Percentiles rank a stretch among this genome's conserved stretches.
phyloP scores from a whole-genome alignment of 371 early-diverging fungal genomes.

The Sporodiniella umbellata region DNA sequence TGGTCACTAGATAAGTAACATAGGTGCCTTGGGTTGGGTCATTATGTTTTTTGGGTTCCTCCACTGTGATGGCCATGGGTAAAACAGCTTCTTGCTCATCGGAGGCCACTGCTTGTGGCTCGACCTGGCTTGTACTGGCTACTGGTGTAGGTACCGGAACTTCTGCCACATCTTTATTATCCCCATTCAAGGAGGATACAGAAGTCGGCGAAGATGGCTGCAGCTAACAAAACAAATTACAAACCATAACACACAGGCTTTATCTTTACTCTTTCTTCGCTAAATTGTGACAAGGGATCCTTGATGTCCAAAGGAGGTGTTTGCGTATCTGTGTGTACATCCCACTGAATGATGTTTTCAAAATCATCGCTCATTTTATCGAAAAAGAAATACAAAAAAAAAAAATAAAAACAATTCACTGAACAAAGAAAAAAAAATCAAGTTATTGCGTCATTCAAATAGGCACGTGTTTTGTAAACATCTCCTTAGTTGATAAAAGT shows the following conservation, averaged over 20 bases:
- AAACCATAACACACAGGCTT: neutral
- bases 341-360: slow-evolving; percentile 22
- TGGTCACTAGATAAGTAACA: slow-evolving; percentile 81
- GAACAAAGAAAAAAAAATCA: slow-evolving; percentile 8
- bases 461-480: neutral
- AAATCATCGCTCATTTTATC: slow-evolving; percentile 24
- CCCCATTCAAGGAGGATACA: neutral
- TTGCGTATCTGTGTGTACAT: slow-evolving; percentile 23
- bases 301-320: slow-evolving; percentile 20
- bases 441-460: slow-evolving; percentile 8
- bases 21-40: slow-evolving; percentile 77
- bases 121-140: neutral
- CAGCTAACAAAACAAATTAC: neutral
- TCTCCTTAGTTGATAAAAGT: too few species aligned
- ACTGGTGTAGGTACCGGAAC: neutral
- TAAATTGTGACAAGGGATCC: slow-evolving; percentile 26
- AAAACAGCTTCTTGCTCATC: neutral
- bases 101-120: neutral
- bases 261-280: slow-evolving; percentile 3
- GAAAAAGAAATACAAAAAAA: neutral
- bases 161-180: neutral
- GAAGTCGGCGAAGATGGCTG: neutral
- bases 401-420: slow-evolving; percentile 1
- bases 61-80: slow-evolving; percentile 53
- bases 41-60: slow-evolving; percentile 82